Evolutionary conservation across 495 filamentous ascomycete genomes (phyloP).

Genomic region (Cenococcum geophilum): DNA sequence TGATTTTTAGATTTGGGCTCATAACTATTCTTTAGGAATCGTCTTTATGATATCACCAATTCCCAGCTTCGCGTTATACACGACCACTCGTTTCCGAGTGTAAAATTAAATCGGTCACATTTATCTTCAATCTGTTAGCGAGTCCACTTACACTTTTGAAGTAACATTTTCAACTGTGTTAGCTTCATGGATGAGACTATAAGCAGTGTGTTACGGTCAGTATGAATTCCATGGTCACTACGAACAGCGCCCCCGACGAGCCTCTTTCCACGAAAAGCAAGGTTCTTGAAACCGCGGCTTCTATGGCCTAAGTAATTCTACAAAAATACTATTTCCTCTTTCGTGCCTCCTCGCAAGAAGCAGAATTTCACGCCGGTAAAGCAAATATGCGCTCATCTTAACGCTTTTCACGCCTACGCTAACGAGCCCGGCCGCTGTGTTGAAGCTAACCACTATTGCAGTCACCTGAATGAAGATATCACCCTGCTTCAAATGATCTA

Average conservation of each 20-base stretch:
- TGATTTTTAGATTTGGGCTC: too few species aligned
- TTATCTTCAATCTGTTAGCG: too few species aligned
- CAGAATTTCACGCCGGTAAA: constrained; percentile 68
- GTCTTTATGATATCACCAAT: neutral
- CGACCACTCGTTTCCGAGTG: too few species aligned
- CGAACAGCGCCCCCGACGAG: constrained; percentile 45
- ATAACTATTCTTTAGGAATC: too few species aligned
- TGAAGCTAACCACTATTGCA: constrained; percentile 82
- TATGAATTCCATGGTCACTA: constrained; percentile 29
- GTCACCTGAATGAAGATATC: constrained; percentile 63
- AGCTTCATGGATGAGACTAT: too few species aligned
- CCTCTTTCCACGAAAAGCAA: constrained; percentile 51
- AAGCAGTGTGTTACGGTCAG: neutral
- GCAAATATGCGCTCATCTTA: constrained; percentile 74
- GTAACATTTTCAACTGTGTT: too few species aligned
- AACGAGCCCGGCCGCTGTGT: constrained; percentile 60
- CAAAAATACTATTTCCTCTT: neutral
- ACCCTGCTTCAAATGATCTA: too few species aligned
- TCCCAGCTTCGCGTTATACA: neutral
- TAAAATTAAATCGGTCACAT: too few species aligned
- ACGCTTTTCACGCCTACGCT: constrained; percentile 79
- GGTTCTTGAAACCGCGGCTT: constrained; percentile 61
- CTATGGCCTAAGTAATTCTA: constrained; percentile 47
- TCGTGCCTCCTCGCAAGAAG: neutral
- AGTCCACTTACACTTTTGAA: too few species aligned